These are phyloP conservation scores for Chlorella sorokiniana DNA, from an alignment of 139 green algal species.

Conservation along the genomic window DNA sequence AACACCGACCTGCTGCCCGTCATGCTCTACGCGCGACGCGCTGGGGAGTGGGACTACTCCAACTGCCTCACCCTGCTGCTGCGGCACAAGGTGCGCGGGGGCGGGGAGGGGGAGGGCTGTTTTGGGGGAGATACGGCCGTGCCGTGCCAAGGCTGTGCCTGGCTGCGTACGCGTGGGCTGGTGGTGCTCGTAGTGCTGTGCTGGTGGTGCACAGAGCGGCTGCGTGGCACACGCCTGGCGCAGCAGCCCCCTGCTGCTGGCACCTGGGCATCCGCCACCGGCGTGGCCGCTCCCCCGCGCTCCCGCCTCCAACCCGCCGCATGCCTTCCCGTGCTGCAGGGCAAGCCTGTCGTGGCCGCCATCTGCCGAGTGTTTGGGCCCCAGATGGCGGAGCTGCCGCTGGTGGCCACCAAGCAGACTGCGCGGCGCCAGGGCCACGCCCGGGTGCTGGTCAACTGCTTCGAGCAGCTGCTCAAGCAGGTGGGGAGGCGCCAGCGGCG, in stretches of 20 bases:
- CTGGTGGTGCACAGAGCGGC: too few species aligned
- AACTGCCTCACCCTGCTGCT: slow-evolving; percentile 86
- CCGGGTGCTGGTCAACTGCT: slow-evolving; percentile 24
- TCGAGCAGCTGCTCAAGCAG: slow-evolving; percentile 13
- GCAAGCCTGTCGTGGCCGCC: slow-evolving; percentile 72
- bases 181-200: too few species aligned
- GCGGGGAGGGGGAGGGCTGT: not conserved
- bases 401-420: slow-evolving; percentile 81
- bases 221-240: too few species aligned
- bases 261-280: too few species aligned
- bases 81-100: slow-evolving; percentile 54
- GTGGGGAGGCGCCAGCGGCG: too few species aligned
- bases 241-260: too few species aligned
- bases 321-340: slow-evolving; percentile 17
- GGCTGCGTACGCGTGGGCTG: too few species aligned
- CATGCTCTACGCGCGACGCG: slow-evolving; percentile 77
- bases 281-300: not conserved
- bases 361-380: slow-evolving; percentile 81
- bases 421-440: slow-evolving; percentile 60
- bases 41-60: slow-evolving; percentile 84
- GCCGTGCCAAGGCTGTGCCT: too few species aligned
- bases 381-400: slow-evolving; percentile 85
- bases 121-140: not conserved
- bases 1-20: slow-evolving; percentile 82
- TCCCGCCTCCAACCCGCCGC: not conserved